Base-by-base conservation (phyloP, 495 filamentous ascomycete genomes). In the Penicillium macrosclerotiorum region DNA sequence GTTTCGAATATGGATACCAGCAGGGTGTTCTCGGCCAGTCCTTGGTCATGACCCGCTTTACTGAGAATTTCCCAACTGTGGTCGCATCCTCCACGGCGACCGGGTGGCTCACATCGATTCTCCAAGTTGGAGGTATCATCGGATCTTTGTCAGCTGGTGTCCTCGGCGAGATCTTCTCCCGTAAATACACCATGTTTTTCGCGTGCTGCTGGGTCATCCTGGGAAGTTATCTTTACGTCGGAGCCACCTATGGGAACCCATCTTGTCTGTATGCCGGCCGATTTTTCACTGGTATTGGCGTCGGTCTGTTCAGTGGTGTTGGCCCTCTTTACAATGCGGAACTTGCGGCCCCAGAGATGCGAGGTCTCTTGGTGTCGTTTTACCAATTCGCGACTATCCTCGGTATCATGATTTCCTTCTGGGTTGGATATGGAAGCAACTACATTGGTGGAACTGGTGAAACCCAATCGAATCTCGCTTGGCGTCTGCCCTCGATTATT, bases 361-460 rank as follows among this genome's bases (percentile, higher is more conserved):
- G 87, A 30, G 87, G 87, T 17, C 74, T 86, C 14, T 74, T 91
- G 13, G 85, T 90, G 8, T 83, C 81, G 18, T 72, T 85, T 19
- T 87, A 90, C 61, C 87, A 91, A 62, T 89, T 86, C 81, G 85
- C 87, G 8, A 90, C 90, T 32, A 89, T 85, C 25, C 88, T 88
- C 81, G 84, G 76, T 22, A 83, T 80, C 36, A 60, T 82, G 54
- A 77, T 83, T 37, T 83, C 85, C 55, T 90, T 82, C 67, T 88
- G 86, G 69, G 81, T 88, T 54, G 82, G 86, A 51, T 89, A 88
- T 37, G 65, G 65, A 8, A 67, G 63, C 38, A 72, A 73, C 51
- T 67, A 71, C 45, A 73, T 68, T 20, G 63, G 63, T 4, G 60
- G 67, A 2, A 63, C 49, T 7, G 73, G 73, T 1, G 58, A 46